phyloP scores from a whole-genome alignment of 164 flowering plant species.

The Euptelea pleiosperma region DNA sequence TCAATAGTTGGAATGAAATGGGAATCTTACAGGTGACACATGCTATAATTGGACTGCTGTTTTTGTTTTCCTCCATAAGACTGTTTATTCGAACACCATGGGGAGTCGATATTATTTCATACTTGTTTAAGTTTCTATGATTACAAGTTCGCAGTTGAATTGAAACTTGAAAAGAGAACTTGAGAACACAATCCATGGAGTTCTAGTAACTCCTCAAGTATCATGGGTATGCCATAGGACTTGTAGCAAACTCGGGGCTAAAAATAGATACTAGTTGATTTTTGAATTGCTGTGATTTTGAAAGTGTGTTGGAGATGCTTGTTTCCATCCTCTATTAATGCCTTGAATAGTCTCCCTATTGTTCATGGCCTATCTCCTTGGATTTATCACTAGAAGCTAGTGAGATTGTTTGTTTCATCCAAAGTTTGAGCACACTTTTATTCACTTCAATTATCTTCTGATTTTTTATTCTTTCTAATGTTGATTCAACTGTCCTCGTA shows the following conservation, averaged over 20 bases:
- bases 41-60: not conserved
- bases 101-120: not conserved
- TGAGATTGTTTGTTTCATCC: not conserved
- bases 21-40: conserved; percentile 74
- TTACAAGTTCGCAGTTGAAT: not conserved
- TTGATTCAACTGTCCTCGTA: not conserved
- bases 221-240: too few relatives aligned
- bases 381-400: not conserved
- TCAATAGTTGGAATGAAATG: conserved; percentile 90
- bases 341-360: too few relatives aligned
- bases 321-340: too few relatives aligned
- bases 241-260: not conserved
- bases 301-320: too few relatives aligned
- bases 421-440: not conserved
- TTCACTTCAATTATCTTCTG: not conserved
- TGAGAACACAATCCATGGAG: not conserved
- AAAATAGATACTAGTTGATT: not conserved
- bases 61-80: not conserved
- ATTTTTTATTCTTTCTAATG: not conserved
- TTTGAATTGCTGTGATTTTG: too few relatives aligned
- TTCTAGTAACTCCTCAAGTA: too few relatives aligned
- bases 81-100: not conserved
- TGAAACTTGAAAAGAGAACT: not conserved
- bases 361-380: not conserved
- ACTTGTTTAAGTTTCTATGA: not conserved